Base-by-base conservation (phyloP, 805 yeast genomes). In the Maudiozyma turicensis region DNA sequence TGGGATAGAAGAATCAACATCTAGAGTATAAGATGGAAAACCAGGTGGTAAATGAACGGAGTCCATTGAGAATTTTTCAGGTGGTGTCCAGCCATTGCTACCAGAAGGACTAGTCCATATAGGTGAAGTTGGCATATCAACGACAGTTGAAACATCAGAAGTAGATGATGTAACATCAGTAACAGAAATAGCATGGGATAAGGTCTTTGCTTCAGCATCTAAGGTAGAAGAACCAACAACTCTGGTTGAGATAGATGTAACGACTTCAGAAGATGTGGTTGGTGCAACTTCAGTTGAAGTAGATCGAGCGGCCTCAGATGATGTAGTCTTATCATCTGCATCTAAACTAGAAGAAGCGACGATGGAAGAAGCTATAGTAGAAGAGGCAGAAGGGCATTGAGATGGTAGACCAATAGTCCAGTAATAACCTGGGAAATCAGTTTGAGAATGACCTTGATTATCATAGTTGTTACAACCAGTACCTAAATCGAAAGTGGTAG, bases 401-500 rank as follows among this genome's bases (percentile, higher is more conserved):
- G 38, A 34, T 34, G 38, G 38, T 34, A 34, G n/a, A 5, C 13
- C 38, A 11, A 28, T 9, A 40, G 14, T n/a, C 61, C 59, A 57
- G 44, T 46, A 50, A 38, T 32, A 57, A 7, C 56, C 58, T 11
- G 61, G 55, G 40, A 58, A 49, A 47, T 52, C 52, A 9, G 59
- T 54, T 46, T 55, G 56, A n/a, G 61, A 55, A 33, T 52, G 50
- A 6, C 54, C 55, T 39, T 53, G 49, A 33, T 50, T 51, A 39
- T 56, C 60, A 34, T 44, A 43, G 26, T 48, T 48, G 40, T 47
- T 45, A 45, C 63, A 58, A 30, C 61, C 61, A 30, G 57, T 54
- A 20, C 38, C 40, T 45, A 58, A 44, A 40, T 55, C 54, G 26
- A 57, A 58, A 1, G 54, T 40, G 4, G 51, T 45, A 8, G 51